phyloP scores from a whole-genome alignment of 2,329 filamentous ascomycete species.

The Cercospora canescens region DNA sequence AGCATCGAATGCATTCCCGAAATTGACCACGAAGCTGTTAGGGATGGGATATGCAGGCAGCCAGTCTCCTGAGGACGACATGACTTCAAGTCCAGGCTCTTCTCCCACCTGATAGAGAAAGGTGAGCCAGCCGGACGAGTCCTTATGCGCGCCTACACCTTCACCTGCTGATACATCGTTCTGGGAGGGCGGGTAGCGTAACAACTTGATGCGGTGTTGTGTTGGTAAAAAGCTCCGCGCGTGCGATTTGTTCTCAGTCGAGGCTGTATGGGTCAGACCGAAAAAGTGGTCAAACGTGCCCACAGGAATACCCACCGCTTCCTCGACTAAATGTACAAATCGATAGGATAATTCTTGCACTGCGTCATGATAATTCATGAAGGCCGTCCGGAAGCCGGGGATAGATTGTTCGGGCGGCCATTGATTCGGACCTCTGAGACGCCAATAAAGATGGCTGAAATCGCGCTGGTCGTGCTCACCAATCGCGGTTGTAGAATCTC shows the following conservation, averaged over 20 bases:
- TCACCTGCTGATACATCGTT: conserved; percentile 36
- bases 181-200: conserved; percentile 51
- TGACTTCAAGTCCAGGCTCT: conserved; percentile 54
- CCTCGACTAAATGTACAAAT: conserved; percentile 59
- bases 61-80: conserved; percentile 52
- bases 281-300: conserved; percentile 54
- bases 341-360: conserved; percentile 53
- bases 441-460: conserved; percentile 43
- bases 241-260: neutral
- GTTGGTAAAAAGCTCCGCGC: conserved; percentile 29
- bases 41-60: conserved; percentile 51
- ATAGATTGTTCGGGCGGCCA: conserved; percentile 35
- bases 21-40: conserved; percentile 58
- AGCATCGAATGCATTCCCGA: conserved; percentile 60
- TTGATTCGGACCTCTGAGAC: conserved; percentile 41
- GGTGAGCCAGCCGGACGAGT: conserved; percentile 65
- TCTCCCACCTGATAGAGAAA: conserved; percentile 62
- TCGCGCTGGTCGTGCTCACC: conserved; percentile 43
- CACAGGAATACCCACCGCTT: conserved; percentile 53
- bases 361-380: conserved; percentile 51
- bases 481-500: conserved; percentile 29
- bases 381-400: conserved; percentile 36
- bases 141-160: conserved; percentile 63
- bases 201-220: conserved; percentile 61
- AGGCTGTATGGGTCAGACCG: conserved; percentile 23